Evolutionary conservation across 257 asterid genomes (phyloP), one percentile per base, ranked within the genome.

Genomic region (Plantago major): DNA sequence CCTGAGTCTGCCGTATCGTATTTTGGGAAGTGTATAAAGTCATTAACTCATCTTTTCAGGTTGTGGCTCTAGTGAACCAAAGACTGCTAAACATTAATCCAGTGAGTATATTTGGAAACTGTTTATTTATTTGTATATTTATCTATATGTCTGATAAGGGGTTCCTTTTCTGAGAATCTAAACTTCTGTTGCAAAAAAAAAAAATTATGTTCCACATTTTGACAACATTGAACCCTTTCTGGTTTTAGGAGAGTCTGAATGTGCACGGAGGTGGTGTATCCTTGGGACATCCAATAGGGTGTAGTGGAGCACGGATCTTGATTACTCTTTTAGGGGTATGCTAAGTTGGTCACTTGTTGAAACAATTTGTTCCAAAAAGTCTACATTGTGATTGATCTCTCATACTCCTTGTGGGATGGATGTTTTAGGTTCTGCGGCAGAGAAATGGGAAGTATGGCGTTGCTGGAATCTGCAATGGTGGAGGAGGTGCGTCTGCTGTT

Each of bases 291-390:
- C 97, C 99, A 33, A 8, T 92, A 46, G 96, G 99, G 60, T 92
- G 97, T 76, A 86, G 99, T 65, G 99, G 96, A 77, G 99, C 97
- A 30, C 89, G 97, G 53, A 89, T 92, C 73, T 68, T 92, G 81
- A 73, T 89, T 70, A 83, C 99, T n/a, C 80, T 92, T 67, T 75
- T 89, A 53, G 99, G 99, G 83, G 99, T 89, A 80, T 42, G 71
- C 55, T 63, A 28, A 46, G 33, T 11, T 18, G 11, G 53, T 60
- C 56, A 26, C 44, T 44, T 48, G n/a, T 72, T 33, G 46, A 10
- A 22, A 9, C 51, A 7, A 40, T 37, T 51, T 64, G 10, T 30
- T 11, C 55, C 56, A 11, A 3, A 14, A 52, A 40, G 14, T 46
- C 46, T 49, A 40, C 45, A 1, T 67, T 62, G 49, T 68, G 64